phyloP scores from a whole-genome alignment of 2,329 filamentous ascomycete species.

The Talaromyces islandicus region DNA sequence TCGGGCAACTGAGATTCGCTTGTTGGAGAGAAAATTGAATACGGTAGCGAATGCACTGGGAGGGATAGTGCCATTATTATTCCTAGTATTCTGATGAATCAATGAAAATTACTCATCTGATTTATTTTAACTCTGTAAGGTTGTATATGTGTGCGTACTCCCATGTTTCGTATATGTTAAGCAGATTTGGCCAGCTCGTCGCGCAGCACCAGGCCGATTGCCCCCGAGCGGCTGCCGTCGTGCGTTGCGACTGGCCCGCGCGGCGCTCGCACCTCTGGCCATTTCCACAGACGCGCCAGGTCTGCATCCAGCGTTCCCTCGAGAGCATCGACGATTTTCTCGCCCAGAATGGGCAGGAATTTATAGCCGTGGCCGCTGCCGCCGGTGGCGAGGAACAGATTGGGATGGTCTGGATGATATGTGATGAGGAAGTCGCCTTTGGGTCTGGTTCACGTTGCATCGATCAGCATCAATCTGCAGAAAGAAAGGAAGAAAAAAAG shows the following conservation, averaged over 20 bases:
- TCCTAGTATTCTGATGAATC: not conserved
- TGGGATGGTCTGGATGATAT: slow-evolving; percentile 56
- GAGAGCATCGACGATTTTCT: slow-evolving; percentile 44
- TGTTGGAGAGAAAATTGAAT: not conserved
- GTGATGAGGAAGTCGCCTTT: slow-evolving; percentile 66
- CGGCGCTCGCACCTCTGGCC: slow-evolving; percentile 22
- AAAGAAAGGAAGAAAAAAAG: not conserved
- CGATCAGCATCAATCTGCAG: not conserved
- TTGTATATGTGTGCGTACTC: too few species aligned
- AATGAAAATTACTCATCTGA: not conserved
- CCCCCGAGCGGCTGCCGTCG: slow-evolving; percentile 11
- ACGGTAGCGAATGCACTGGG: not conserved
- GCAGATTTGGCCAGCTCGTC: slow-evolving; percentile 32
- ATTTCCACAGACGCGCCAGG: slow-evolving; percentile 38
- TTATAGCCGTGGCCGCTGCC: slow-evolving; percentile 51
- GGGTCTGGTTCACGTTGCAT: slow-evolving; percentile 27
- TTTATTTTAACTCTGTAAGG: too few species aligned
- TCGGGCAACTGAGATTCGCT: slow-evolving; percentile 12
- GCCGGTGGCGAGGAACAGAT: slow-evolving; percentile 47
- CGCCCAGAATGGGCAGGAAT: slow-evolving; percentile 49
- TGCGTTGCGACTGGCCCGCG: slow-evolving; percentile 3
- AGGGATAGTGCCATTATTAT: not conserved
- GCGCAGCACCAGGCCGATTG: slow-evolving; percentile 22
- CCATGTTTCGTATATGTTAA: too few species aligned
- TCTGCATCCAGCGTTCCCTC: slow-evolving; percentile 39